Base-by-base conservation (phyloP, 208 protist species). In the Acanthamoeba quina region DNA sequence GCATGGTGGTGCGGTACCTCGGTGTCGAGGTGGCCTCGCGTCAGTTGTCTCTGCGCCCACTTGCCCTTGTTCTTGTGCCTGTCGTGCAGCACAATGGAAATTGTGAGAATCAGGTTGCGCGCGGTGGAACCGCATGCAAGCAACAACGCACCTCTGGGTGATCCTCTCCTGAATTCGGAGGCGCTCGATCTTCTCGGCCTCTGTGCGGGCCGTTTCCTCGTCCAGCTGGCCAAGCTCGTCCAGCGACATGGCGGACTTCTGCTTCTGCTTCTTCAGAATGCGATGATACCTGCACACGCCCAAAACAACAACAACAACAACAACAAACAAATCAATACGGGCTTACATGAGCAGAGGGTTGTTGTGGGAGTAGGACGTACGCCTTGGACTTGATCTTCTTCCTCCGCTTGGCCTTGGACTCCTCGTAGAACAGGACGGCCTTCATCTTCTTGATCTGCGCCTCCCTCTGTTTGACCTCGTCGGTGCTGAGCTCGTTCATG, bases 381-480 rank as follows among this genome's bases (percentile, higher is more conserved):
- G 62, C 68, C 49, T 93, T 93, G 68, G 52, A 72, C 90, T 93
- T 93, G 68, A 93, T 93, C 54, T 93, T 93, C 90, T 93, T 93
- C 49, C 72, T 54, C 31, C 90, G n/a, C 90, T 93, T 93, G 54
- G 70, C 70, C 68, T 93, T 93, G 29, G 49, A 6, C 90, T 93
- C 90, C 24, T 78, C 47, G 56, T 93, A 93, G 47, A 93, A 93
- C 41, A 93, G 56, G 24, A 93, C 24, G 21, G 68, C 70, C 90
- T 93, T 93, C 70, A 83, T 93, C 49, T 93, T 93, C 47, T 85
- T 52, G 90, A 93, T 83, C 29, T 83, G 90, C 19, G 70, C 47
- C n/a, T 93, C 90, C 29, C 90, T 47, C 56, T 93, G 31, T 7
- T 41, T 6, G 31, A 83, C 49, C 52, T 93, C 66, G 6, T 93